Conservation (phyloP, 2,329 filamentous ascomycete genomes). For the Aspergillus terreus region DNA sequence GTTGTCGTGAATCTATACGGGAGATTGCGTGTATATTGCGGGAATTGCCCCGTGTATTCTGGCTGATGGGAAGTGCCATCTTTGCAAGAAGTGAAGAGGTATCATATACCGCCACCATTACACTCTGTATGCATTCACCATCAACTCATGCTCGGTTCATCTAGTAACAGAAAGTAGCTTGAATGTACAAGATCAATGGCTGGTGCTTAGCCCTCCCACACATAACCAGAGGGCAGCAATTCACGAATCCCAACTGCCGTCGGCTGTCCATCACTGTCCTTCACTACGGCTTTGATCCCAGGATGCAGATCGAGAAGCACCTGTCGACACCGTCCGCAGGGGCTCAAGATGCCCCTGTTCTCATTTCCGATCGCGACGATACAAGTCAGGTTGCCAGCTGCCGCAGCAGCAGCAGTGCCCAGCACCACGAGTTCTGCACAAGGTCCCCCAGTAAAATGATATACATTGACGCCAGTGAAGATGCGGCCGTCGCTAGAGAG, state of each 20-base stretch:
- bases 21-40: too few relatives aligned
- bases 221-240: constrained; percentile 10
- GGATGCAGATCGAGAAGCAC: constrained; percentile 24
- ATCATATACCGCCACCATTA: too few relatives aligned
- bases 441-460: constrained; percentile 26
- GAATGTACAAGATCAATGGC: neutral
- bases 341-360: constrained; percentile 19
- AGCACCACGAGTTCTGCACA: constrained; percentile 28
- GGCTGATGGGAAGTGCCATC: neutral
- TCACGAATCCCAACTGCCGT: neutral
- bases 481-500: constrained; percentile 16
- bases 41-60: neutral
- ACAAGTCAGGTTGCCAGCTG: constrained; percentile 16
- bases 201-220: neutral
- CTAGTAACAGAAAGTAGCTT: neutral
- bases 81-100: neutral
- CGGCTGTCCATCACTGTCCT: constrained; percentile 2
- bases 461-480: constrained; percentile 25
- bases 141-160: neutral
- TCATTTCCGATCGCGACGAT: constrained; percentile 24
- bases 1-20: too few relatives aligned
- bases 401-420: constrained; percentile 22
- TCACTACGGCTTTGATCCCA: constrained; percentile 20
- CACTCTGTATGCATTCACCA: too few relatives aligned
- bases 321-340: constrained; percentile 27